A percentile compares a stretch with the other conserved stretches of the same genome.
Evolutionary conservation across 306 rosid species (phyloP).

Genomic region (Vachellia collinsii): DNA sequence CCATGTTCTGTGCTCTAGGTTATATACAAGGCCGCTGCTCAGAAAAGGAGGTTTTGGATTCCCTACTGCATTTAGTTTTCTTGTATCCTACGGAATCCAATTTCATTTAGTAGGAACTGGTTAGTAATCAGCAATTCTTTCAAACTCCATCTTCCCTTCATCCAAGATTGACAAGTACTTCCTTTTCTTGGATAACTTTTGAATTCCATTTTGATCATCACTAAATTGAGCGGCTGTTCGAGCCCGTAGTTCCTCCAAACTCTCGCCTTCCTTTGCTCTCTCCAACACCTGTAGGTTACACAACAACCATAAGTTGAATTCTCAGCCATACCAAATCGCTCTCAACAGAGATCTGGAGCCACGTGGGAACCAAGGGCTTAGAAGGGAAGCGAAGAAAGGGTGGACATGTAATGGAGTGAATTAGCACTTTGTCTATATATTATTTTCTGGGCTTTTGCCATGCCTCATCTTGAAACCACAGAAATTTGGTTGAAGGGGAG

Average conservation of each 20-base stretch:
- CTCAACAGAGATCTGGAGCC: neutral
- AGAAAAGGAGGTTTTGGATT: neutral
- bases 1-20: conserved; percentile 18
- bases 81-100: neutral
- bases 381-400: neutral
- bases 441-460: neutral
- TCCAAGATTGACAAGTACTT: conserved; percentile 53
- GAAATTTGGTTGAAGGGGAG: neutral
- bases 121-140: conserved; percentile 46
- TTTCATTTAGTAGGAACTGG: neutral
- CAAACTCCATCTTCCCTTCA: conserved; percentile 63
- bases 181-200: conserved; percentile 73
- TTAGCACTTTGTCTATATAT: neutral
- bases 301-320: neutral
- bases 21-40: neutral
- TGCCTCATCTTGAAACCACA: neutral
- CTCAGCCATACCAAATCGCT: neutral
- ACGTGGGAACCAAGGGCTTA: neutral
- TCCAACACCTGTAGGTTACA: conserved; percentile 65
- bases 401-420: neutral
- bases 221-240: conserved; percentile 73
- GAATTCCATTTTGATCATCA: conserved; percentile 54
- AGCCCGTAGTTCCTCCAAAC: conserved; percentile 80
- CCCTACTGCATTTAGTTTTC: neutral
- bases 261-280: conserved; percentile 92